phyloP scores from a whole-genome alignment of 306 rosid species.

The Senna siamea region DNA sequence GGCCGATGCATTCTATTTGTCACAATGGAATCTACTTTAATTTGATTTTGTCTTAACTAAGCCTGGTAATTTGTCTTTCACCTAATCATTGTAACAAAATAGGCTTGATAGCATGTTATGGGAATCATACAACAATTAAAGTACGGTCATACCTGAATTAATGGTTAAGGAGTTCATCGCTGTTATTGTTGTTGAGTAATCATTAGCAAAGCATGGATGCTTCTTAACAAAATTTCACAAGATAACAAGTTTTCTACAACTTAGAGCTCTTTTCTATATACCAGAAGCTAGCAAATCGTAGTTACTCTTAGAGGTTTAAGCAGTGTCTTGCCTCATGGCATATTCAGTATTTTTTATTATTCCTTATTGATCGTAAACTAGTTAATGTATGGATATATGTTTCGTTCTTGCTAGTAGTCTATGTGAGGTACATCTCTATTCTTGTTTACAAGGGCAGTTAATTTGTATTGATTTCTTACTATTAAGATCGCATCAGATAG shows the following conservation, averaged over 20 bases:
- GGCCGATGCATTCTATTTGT: neutral
- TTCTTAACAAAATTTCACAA: neutral
- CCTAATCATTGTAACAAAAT: neutral
- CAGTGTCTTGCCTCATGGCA: neutral
- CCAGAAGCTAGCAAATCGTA: too few relatives aligned
- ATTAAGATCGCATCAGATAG: slow-evolving; percentile 71
- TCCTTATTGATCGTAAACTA: neutral
- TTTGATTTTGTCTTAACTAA: neutral
- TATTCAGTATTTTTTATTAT: neutral
- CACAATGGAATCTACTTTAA: neutral
- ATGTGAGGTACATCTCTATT: slow-evolving; percentile 24
- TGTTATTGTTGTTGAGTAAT: neutral
- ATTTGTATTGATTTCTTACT: slow-evolving; percentile 45
- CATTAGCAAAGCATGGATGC: neutral
- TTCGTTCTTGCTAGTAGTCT: too few relatives aligned
- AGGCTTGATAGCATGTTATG: neutral
- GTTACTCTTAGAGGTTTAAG: neutral
- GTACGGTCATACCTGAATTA: too few relatives aligned
- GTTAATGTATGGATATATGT: slow-evolving; percentile 21
- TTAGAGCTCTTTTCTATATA: neutral
- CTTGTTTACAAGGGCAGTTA: slow-evolving; percentile 29
- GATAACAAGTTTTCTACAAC: neutral
- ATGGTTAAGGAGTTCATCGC: too few relatives aligned
- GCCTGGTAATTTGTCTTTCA: neutral
- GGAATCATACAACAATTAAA: neutral